Evolutionary conservation across 441 rosid genomes (phyloP).

Genomic region (Jatropha podagrica): DNA sequence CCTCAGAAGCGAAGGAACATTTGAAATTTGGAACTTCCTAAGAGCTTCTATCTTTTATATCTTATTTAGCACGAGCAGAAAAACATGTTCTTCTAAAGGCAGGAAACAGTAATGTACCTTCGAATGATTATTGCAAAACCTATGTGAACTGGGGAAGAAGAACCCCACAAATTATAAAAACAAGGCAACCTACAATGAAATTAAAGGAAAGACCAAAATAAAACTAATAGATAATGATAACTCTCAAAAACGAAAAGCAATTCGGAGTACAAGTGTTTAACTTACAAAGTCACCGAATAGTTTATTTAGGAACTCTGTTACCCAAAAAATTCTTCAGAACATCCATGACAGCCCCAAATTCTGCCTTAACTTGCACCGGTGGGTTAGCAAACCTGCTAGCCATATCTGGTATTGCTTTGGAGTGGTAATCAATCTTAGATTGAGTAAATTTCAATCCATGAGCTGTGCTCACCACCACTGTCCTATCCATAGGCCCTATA

Average conservation of each 20-base stretch:
- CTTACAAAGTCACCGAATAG: not conserved
- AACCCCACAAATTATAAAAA: not conserved
- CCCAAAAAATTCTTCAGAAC: constrained; percentile 46
- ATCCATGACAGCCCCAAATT: constrained; percentile 66
- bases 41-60: not conserved
- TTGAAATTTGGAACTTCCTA: not conserved
- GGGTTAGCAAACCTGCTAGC: constrained; percentile 53
- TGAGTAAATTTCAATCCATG: constrained; percentile 67
- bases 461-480: constrained; percentile 64
- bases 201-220: not conserved
- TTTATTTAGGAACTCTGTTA: constrained; percentile 27
- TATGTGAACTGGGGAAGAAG: not conserved
- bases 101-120: not conserved
- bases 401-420: constrained; percentile 41
- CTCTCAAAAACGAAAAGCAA: not conserved
- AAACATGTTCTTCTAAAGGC: not conserved
- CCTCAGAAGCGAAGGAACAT: not conserved
- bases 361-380: constrained; percentile 55
- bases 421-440: constrained; percentile 61
- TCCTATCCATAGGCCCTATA: constrained; percentile 48
- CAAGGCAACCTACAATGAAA: not conserved
- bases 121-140: not conserved
- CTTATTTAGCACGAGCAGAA: not conserved
- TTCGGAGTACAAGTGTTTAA: constrained; percentile 4
- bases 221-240: not conserved